Evolutionary conservation across 768 basidiomycete genomes (phyloP), one percentile per base, ranked within the genome.

Genomic region (Suillus brevipes): DNA sequence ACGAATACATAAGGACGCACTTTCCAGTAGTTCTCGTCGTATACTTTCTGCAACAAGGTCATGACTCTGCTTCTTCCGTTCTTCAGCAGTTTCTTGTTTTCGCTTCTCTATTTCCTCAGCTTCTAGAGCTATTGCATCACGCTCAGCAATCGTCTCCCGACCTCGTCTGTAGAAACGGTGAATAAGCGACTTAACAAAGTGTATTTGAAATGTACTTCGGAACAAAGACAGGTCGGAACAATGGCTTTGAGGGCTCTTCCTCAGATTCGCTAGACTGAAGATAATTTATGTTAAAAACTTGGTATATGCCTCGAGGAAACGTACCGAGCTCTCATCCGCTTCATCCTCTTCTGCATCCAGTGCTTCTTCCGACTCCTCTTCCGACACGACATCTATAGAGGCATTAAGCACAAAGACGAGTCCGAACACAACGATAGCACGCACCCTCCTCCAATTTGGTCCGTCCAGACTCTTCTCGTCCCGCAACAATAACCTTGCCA

Each of bases 41-140:
- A 99, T 97, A 69, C 90, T 96, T 77, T 98, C 95, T 0, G 94
- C 97, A 18, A 97, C 97, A 68, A 99, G 80, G 69, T 95, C 88
- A 69, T 97, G 94, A 65, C 91, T 92, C 71, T 97, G 91, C 72
- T 90, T 89, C 74, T 89, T 87, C 59, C 95, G 85, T 73, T 95
- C 89, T 73, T 93, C 92, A 1, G 86, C 85, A 75, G 94, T 91
- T 42, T 83, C 79, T 60, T 92, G 91, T 68, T 89, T 89, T 74
- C 81, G 85, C 72, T 81, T 83, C 60, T 86, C 72, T 8, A 87
- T 82, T 71, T 94, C 94, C 75, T 97, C 94, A 0, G 88, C 86
- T 68, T 94, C 89, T 60, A 88, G 81, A 14, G 84, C 84, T 28
- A 91, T 80, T 4, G 83, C 81, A 66, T 91, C 91, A 66, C 83